These are phyloP conservation scores for Oldenlandia corymbosa DNA, from an alignment of 257 asterid genomes.

Conservation along the genomic window DNA sequence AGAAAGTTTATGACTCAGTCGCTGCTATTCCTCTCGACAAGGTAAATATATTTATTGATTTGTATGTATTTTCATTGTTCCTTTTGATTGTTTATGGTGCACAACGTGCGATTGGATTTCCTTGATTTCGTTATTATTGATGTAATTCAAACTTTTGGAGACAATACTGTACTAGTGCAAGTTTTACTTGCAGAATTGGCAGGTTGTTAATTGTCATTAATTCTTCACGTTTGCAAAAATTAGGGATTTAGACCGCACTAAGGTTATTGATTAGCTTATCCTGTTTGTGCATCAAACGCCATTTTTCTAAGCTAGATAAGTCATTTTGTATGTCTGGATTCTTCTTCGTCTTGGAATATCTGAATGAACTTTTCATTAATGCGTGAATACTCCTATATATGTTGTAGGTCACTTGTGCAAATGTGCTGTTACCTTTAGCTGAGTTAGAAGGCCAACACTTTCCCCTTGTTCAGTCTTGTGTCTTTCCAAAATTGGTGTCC, in stretches of 20 bases:
- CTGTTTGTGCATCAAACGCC: too few species aligned
- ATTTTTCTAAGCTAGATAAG: neutral
- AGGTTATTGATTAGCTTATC: too few species aligned
- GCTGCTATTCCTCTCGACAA: slow-evolving; percentile 80
- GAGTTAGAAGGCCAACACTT: slow-evolving; percentile 86
- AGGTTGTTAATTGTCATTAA: neutral
- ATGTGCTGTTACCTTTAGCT: slow-evolving; percentile 60
- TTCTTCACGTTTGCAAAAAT: too few species aligned
- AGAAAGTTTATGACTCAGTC: slow-evolving; percentile 72
- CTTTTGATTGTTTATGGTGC: too few species aligned
- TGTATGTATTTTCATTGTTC: neutral
- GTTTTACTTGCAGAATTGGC: neutral
- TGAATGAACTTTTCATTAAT: neutral
- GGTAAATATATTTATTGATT: slow-evolving; percentile 36
- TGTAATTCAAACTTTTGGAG: neutral
- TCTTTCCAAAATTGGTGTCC: slow-evolving; percentile 74
- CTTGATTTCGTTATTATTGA: neutral
- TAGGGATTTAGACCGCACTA: too few species aligned
- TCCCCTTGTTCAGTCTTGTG: slow-evolving; percentile 87
- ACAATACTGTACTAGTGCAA: neutral
- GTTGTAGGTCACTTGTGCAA: slow-evolving; percentile 70
- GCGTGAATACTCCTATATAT: slow-evolving; percentile 2
- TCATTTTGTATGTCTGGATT: neutral
- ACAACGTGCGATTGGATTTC: neutral
- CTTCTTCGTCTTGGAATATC: neutral